phyloP scores from a whole-genome alignment of 2,329 filamentous ascomycete species.

The Arthrobotrys megalospora region DNA sequence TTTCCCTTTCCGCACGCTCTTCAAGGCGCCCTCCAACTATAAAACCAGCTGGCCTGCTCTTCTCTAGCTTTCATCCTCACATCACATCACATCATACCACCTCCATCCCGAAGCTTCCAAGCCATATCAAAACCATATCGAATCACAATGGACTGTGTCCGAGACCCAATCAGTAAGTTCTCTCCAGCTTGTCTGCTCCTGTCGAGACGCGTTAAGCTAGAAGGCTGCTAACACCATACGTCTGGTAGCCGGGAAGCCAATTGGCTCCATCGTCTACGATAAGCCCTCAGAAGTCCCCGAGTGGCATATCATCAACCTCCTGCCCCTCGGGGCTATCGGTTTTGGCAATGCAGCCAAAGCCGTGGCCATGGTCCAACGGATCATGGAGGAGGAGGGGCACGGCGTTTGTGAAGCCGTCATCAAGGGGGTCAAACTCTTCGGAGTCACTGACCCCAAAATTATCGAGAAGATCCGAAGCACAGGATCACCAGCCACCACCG shows the following conservation, averaged over 20 bases:
- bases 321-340: conserved; percentile 41
- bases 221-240: not conserved
- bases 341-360: conserved; percentile 6
- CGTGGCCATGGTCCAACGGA: conserved; percentile 34
- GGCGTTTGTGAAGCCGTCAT: conserved; percentile 20
- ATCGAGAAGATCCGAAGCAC: conserved; percentile 39
- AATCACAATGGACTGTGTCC: conserved; percentile 41
- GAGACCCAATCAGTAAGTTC: conserved; percentile 40
- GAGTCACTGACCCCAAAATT: conserved; percentile 52
- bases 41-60: too few species aligned
- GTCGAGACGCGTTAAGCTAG: not conserved
- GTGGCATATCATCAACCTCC: conserved; percentile 34
- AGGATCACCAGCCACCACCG: conserved; percentile 10
- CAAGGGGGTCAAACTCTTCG: conserved; percentile 48
- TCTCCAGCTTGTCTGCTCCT: not conserved
- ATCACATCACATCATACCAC: not conserved
- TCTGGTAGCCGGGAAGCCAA: conserved; percentile 30
- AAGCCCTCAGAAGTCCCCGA: conserved; percentile 36
- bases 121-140: not conserved
- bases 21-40: too few species aligned
- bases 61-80: not conserved
- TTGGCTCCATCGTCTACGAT: conserved; percentile 46
- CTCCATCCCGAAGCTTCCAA: conserved; percentile 3
- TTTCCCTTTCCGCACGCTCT: too few species aligned
- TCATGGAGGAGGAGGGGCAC: conserved; percentile 35